Percentiles rank a stretch among this genome's conserved stretches.
These are phyloP conservation scores for Septoria petroselini DNA, from an alignment of 2,329 filamentous ascomycete species.

Conservation along the genomic window DNA sequence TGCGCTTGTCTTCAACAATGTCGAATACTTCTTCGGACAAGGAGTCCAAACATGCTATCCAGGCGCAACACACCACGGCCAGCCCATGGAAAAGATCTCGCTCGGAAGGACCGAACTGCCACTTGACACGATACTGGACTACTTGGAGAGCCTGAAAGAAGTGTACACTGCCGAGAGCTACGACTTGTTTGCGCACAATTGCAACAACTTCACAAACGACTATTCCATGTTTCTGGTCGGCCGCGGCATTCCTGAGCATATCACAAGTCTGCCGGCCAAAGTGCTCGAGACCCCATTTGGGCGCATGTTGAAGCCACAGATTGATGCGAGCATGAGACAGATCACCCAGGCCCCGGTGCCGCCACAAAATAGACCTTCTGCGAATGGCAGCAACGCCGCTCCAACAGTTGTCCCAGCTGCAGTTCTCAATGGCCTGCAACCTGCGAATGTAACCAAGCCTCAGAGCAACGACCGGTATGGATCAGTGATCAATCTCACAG, in stretches of 20 bases:
- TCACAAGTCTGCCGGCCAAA: slow-evolving; percentile 76
- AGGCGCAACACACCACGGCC: slow-evolving; percentile 81
- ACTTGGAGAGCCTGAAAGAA: slow-evolving; percentile 75
- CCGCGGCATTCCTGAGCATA: slow-evolving; percentile 81
- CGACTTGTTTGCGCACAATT: slow-evolving; percentile 86
- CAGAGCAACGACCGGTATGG: slow-evolving; percentile 33
- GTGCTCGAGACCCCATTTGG: slow-evolving; percentile 86
- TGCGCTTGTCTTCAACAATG: slow-evolving; percentile 75
- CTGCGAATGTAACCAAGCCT: slow-evolving; percentile 11
- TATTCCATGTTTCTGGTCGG: slow-evolving; percentile 86
- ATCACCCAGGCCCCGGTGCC: slow-evolving; percentile 59
- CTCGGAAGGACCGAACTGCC: slow-evolving; percentile 77
- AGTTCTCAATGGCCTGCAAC: not conserved
- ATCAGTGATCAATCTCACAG: slow-evolving; percentile 61
- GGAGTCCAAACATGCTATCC: slow-evolving; percentile 79
- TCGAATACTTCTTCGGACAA: slow-evolving; percentile 88
- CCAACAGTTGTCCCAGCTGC: not conserved
- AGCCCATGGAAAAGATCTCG: slow-evolving; percentile 70
- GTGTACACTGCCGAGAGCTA: slow-evolving; percentile 80
- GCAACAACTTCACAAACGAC: slow-evolving; percentile 95
- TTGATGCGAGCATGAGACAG: slow-evolving; percentile 62
- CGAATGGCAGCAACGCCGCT: slow-evolving; percentile 7
- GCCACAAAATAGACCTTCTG: slow-evolving; percentile 31
- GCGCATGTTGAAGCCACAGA: slow-evolving; percentile 77
- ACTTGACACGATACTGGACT: slow-evolving; percentile 78